A percentile compares a stretch with the other conserved stretches of the same genome.
phyloP scores from a whole-genome alignment of 331 rosid genomes.

The Saraca asoca region DNA sequence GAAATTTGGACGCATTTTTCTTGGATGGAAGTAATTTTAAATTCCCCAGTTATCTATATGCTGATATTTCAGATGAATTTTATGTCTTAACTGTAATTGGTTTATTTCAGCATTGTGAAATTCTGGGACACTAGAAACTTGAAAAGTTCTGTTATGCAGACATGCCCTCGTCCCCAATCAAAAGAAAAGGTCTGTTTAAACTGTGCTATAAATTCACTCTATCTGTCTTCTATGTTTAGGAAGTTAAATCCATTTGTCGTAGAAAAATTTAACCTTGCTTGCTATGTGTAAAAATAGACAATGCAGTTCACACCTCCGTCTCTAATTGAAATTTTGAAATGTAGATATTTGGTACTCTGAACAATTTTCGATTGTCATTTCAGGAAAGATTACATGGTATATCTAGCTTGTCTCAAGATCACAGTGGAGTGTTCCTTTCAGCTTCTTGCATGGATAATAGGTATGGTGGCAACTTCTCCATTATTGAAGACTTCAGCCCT shows the following conservation, averaged over 20 bases:
- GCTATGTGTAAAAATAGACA: background rate
- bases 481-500: slow-evolving; percentile 21
- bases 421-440: slow-evolving; percentile 69
- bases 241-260: background rate
- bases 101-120: slow-evolving; percentile 68
- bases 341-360: background rate
- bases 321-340: background rate
- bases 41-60: slow-evolving; percentile 6
- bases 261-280: slow-evolving; percentile 13
- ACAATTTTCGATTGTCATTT: slow-evolving; percentile 27
- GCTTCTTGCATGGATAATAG: slow-evolving; percentile 95
- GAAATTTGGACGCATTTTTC: background rate
- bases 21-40: background rate
- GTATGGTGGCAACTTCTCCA: slow-evolving; percentile 39
- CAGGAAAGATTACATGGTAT: slow-evolving; percentile 88
- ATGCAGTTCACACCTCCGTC: background rate
- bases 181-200: slow-evolving; percentile 63
- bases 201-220: slow-evolving; percentile 8
- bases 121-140: slow-evolving; percentile 94
- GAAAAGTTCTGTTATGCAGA: slow-evolving; percentile 54
- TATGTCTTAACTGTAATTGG: slow-evolving; percentile 25
- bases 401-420: slow-evolving; percentile 96
- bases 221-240: slow-evolving; percentile 1
- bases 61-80: slow-evolving; percentile 1
- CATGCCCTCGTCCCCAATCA: slow-evolving; percentile 58